Evolutionary conservation across 371 early-diverging fungal genomes (phyloP).

Genomic region (Mucor irregularis): DNA sequence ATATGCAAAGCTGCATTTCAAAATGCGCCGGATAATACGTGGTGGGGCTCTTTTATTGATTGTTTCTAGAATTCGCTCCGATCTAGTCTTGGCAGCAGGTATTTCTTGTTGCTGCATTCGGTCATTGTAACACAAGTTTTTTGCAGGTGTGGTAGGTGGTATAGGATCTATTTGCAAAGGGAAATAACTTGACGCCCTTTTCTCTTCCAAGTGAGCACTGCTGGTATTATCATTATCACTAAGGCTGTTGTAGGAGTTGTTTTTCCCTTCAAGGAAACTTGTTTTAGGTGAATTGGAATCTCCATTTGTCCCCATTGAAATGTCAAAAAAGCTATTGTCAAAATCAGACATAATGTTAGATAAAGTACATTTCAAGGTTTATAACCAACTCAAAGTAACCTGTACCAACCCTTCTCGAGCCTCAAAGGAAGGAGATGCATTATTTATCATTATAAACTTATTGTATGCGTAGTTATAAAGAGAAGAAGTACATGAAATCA

Average conservation of each 20-base stretch:
- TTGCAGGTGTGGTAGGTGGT: background rate
- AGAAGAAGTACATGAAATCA: no score
- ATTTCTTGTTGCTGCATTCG: no score
- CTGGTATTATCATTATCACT: background rate
- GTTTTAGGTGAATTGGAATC: background rate
- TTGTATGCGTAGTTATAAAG: no score
- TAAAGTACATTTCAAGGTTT: no score
- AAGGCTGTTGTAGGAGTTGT: background rate
- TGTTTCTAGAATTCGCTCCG: conserved; percentile 3
- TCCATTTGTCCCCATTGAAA: background rate
- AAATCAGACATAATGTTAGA: no score
- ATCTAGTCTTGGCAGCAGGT: background rate
- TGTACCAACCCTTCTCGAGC: background rate
- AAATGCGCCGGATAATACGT: conserved; percentile 49
- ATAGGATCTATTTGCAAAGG: background rate
- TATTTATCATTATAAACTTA: no score
- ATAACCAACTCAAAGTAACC: background rate
- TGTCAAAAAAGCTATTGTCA: conserved; percentile 6
- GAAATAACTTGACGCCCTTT: background rate
- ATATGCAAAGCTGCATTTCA: conserved; percentile 50
- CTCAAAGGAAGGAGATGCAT: no score
- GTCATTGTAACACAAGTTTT: background rate
- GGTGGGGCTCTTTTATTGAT: conserved; percentile 38
- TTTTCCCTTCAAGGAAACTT: background rate
- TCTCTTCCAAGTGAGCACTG: background rate